phyloP scores from a whole-genome alignment of 768 basidiomycete genomes.

The Collybia sordida region DNA sequence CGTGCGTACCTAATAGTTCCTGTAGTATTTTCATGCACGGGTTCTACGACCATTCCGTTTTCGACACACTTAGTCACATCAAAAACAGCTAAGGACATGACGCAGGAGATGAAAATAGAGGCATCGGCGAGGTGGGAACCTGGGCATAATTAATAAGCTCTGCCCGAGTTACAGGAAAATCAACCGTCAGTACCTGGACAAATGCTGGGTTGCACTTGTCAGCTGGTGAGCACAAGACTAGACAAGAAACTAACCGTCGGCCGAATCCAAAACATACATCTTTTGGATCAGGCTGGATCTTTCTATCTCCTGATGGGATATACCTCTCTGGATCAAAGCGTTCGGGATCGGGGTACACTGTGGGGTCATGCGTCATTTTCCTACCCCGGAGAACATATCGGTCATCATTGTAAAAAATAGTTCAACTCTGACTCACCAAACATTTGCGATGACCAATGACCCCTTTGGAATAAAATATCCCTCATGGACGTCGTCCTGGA shows the following conservation, averaged over 20 bases:
- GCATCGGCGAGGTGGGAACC: conserved; percentile 56
- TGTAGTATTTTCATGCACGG: conserved; percentile 54
- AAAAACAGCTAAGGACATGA: conserved; percentile 51
- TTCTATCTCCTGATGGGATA: conserved; percentile 39
- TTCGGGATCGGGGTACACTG: conserved; percentile 51
- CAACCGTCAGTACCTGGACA: conserved; percentile 43
- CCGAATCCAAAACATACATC: conserved; percentile 71
- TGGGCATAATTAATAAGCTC: conserved; percentile 17
- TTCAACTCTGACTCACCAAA: conserved; percentile 34
- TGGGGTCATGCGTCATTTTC: conserved; percentile 55
- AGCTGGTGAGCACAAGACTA: conserved; percentile 5
- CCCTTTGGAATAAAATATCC: conserved; percentile 65
- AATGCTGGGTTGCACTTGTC: conserved; percentile 27
- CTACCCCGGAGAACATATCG: conserved; percentile 18
- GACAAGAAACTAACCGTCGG: conserved; percentile 43
- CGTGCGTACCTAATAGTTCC: conserved; percentile 59
- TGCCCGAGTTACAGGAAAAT: background rate
- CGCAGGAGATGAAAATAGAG: conserved; percentile 52
- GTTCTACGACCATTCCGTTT: conserved; percentile 45
- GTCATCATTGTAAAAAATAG: conserved; percentile 16
- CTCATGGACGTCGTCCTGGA: conserved; percentile 61
- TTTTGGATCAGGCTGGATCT: conserved; percentile 56
- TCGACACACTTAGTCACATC: conserved; percentile 47
- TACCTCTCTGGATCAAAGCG: conserved; percentile 63
- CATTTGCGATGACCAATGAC: conserved; percentile 49